These are phyloP conservation scores for Suillus tomentosus DNA, from an alignment of 768 basidiomycete genomes.

Conservation along the genomic window DNA sequence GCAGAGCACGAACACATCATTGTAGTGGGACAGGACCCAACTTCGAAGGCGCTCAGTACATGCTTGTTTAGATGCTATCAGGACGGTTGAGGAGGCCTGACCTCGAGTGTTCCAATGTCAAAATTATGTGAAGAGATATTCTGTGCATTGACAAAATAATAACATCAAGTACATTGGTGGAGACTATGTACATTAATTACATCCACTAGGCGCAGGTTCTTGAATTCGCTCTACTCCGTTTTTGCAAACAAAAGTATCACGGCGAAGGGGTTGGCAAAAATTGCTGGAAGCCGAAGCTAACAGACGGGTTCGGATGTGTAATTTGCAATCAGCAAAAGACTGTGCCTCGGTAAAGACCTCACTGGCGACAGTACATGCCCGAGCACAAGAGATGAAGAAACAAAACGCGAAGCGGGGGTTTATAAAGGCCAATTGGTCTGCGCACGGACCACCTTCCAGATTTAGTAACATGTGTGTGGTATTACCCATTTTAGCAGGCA, in stretches of 20 bases:
- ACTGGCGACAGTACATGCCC: slow-evolving; percentile 95
- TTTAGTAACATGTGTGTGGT: neutral
- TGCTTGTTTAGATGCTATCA: no score
- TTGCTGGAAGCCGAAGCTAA: slow-evolving; percentile 87
- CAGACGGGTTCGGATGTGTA: slow-evolving; percentile 95
- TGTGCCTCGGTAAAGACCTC: slow-evolving; percentile 95
- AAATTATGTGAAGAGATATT: no score
- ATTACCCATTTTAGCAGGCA: neutral
- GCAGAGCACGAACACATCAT: no score
- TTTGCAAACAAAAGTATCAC: neutral
- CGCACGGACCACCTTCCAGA: slow-evolving; percentile 51
- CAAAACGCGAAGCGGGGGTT: slow-evolving; percentile 2
- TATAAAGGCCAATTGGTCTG: slow-evolving; percentile 41
- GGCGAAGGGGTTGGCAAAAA: slow-evolving; percentile 56
- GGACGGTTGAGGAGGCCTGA: no score
- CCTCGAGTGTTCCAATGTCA: no score
- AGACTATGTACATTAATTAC: no score
- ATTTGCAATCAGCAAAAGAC: slow-evolving; percentile 95
- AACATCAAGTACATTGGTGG: no score
- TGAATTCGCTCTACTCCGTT: neutral
- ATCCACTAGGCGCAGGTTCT: no score
- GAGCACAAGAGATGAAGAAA: slow-evolving; percentile 83
- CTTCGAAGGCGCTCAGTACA: no score
- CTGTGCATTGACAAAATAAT: no score
- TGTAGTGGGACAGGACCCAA: no score